Evolutionary conservation across 208 protist genomes (phyloP), one percentile per base, ranked within the genome.

Genomic region (Leptomonas seymouri): DNA sequence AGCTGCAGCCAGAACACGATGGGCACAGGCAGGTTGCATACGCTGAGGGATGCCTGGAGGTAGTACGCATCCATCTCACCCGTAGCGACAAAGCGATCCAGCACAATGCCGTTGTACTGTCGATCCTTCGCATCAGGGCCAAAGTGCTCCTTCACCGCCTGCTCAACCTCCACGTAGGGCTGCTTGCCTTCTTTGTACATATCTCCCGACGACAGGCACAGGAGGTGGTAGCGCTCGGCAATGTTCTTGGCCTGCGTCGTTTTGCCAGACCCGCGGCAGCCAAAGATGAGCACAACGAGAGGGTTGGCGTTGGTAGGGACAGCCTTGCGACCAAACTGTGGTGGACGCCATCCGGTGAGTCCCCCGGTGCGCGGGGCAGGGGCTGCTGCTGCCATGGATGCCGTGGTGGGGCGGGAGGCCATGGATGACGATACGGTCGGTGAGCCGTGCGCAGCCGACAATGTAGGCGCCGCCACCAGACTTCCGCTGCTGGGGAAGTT

Each of bases 1-100:
- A 94, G 71, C 65, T 89, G 74, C 25, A 97, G 76, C 82, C 85
- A 90, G 61, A 97, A 85, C 9, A 85, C 87, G 66, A 94, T 70
- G 7, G 89, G 89, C 21, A 92, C 81, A 7, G 86, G 87, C 18
- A 96, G 69, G 28, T 75, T 50, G 27, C 75, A 82, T 21, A 78
- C 60, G 31, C 78, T 67, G 23, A 97, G 74, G 0, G 78, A 72
- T 36, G 78, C 76, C 69, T 94, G 84, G 3, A 97, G 67, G 65
- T 94, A 97, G 65, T 93, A 97, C 18, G 84, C 86, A 65, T 97
- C 91, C 68, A 85, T 84, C 53, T 91, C 85, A 44, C 85, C 89
- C 30, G 76, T 85, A 0, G 74, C 84, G 74, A 96, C 80, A 73
- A 94, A 97, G 48, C 89, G 89, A 70, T 97, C 91, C 8, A 97